phyloP scores from a whole-genome alignment of 108 stramenopile genomes.

The Craspedostauros australis region DNA sequence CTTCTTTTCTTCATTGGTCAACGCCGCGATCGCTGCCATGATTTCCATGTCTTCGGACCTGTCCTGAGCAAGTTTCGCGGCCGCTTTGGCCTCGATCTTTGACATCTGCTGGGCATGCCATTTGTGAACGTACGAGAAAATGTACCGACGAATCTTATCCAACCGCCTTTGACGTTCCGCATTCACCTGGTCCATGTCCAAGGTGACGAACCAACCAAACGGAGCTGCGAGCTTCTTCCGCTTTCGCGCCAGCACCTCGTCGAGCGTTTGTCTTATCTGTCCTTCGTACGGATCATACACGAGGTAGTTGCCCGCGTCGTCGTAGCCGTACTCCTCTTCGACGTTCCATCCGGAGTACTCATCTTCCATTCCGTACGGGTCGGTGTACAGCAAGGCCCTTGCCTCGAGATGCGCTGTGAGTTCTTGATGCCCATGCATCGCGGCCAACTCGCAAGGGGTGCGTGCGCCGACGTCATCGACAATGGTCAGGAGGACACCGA shows the following conservation, averaged over 20 bases:
- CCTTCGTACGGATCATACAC: too few species aligned
- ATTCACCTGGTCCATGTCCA: conserved; percentile 14
- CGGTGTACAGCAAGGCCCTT: conserved; percentile 34
- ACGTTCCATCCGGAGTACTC: conserved; percentile 16
- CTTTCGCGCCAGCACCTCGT: neutral
- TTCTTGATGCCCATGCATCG: conserved; percentile 16
- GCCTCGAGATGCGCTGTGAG: conserved; percentile 47
- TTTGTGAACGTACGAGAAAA: neutral
- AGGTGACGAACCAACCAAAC: conserved; percentile 35
- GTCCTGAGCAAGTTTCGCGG: too few species aligned
- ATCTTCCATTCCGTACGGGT: conserved; percentile 50
- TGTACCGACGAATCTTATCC: neutral
- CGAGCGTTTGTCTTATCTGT: too few species aligned
- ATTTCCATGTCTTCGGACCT: too few species aligned
- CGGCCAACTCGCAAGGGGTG: conserved; percentile 40
- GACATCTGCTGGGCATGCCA: neutral
- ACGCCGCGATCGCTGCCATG: too few species aligned
- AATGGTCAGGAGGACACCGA: conserved; percentile 44
- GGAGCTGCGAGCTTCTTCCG: conserved; percentile 22
- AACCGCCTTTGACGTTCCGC: conserved; percentile 6
- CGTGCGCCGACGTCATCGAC: conserved; percentile 35
- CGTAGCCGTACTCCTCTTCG: too few species aligned
- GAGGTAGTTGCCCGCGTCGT: too few species aligned
- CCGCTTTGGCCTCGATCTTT: neutral
- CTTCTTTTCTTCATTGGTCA: too few species aligned